Evolutionary conservation across 2,329 filamentous ascomycete species (phyloP), one percentile per base, ranked within the genome.

Genomic region (Immersiporthe knoxdaviesiana): DNA sequence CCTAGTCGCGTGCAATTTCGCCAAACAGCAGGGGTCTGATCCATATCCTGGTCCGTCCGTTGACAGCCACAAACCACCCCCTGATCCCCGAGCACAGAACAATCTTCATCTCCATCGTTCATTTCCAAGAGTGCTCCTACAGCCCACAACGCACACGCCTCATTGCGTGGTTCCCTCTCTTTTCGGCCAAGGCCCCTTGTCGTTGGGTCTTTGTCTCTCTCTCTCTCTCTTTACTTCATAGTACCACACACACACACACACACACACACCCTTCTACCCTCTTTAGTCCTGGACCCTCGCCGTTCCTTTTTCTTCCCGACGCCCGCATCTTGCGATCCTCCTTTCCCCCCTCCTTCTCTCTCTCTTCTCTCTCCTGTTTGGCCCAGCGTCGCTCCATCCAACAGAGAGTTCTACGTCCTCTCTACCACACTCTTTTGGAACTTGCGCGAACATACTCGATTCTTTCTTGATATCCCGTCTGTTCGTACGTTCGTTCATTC

Each of bases 351-450:
- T n/a, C 8, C 27, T 60, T 73, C 37, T 47, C 30, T n/a, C 41
- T 24, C 18, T 10, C 35, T 58, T 8, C 30, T 72, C 70, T 77
- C 73, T 70, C 76, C 72, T 72, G 75, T 71, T 67, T 59, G 67
- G 73, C 74, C 74, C 73, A 76, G 77, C 74, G 74, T 75, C 79
- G 75, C 76, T 81, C 79, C 77, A 79, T 81, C 83, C 83, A 86
- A 86, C 83, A 81, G 84, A 85, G 84, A 82, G 83, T 80, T 71
- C 72, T 64, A 21, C 44, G 44, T 65, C 73, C 84, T 85, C 84
- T 86, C 84, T 83, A 82, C 75, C 82, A 87, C 85, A 80, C 83
- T 87, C 85, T 74, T 87, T 86, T 84, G 79, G 80, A 68, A 72
- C 67, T 70, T 59, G 65, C 63, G 66, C 67, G 71, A 73, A 72